phyloP scores from a whole-genome alignment of 2,329 filamentous ascomycete genomes.

The Fusarium tupiense region DNA sequence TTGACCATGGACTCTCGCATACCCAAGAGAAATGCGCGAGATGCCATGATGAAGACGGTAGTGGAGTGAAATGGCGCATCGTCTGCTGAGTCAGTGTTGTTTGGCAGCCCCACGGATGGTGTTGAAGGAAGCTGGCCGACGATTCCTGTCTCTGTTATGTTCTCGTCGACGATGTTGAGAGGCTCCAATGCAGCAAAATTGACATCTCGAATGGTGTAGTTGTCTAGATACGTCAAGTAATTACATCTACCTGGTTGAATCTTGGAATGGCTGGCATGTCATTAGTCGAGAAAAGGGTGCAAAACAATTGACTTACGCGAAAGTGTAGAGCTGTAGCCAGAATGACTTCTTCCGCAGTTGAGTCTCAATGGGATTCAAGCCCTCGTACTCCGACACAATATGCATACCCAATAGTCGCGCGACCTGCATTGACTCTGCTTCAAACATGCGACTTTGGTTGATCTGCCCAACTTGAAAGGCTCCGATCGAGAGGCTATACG shows the following conservation, averaged over 20 bases:
- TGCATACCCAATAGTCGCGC: not conserved
- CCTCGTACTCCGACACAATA: not conserved
- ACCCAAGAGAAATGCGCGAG: not conserved
- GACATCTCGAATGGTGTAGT: not conserved
- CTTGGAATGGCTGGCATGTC: not conserved
- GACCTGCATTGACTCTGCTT: not conserved
- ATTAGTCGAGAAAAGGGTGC: too few species aligned
- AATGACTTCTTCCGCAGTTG: not conserved
- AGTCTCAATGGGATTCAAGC: not conserved
- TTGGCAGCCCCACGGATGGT: not conserved
- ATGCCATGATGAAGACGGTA: not conserved
- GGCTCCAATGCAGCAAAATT: not conserved
- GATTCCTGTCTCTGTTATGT: not conserved
- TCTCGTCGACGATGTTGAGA: not conserved
- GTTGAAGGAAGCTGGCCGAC: not conserved
- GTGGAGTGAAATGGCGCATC: not conserved
- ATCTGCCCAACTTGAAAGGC: not conserved
- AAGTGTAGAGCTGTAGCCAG: not conserved
- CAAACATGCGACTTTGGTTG: not conserved
- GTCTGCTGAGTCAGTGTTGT: not conserved
- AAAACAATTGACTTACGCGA: not conserved
- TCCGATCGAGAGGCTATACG: not conserved
- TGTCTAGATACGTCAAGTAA: not conserved
- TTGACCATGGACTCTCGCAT: constrained; percentile 6
- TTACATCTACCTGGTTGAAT: not conserved